These are phyloP conservation scores for Aegilops bicornis DNA, from an alignment of 176 grass and related monocot genomes.

Conservation along the genomic window DNA sequence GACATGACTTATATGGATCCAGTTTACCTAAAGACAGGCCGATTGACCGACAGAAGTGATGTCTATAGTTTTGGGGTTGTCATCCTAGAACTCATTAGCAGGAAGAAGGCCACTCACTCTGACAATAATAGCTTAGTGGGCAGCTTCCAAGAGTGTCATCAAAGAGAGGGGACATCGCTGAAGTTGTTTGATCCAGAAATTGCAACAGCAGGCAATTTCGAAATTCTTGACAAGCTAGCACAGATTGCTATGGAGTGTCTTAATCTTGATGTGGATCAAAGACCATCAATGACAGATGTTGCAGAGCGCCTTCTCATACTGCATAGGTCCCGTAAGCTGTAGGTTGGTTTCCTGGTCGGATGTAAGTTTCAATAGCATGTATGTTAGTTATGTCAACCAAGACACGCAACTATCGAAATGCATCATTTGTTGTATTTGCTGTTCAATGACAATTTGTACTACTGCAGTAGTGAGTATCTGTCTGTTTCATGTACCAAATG, in stretches of 20 bases:
- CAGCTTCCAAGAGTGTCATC: neutral
- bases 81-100: neutral
- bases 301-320: neutral
- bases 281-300: neutral
- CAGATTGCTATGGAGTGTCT: neutral
- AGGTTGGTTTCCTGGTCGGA: neutral
- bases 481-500: too few species aligned
- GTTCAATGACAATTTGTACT: too few species aligned
- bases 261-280: neutral
- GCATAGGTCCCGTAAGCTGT: neutral
- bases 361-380: too few species aligned
- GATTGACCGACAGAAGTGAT: neutral
- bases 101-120: neutral
- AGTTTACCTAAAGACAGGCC: neutral
- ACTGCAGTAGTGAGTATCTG: too few species aligned
- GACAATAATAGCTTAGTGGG: neutral
- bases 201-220: neutral
- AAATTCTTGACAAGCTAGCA: neutral
- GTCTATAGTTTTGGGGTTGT: neutral
- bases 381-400: too few species aligned
- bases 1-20: neutral
- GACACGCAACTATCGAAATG: too few species aligned
- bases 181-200: neutral
- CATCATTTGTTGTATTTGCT: too few species aligned
- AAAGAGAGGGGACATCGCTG: neutral